phyloP scores from a whole-genome alignment of 129 eudicot species.

The sunflower (Helianthus annuus) region HanXRQr2.0-SUNRISE NC_035447.2:170636421-170636920 shows the following conservation, averaged over 20 bases:
- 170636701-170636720: constrained; percentile 68
- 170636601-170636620: constrained; percentile 97
- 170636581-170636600: constrained; percentile 5
- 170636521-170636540: too few relatives aligned
- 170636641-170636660: constrained; percentile 89
- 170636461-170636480: too few relatives aligned
- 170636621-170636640: constrained; percentile 95
- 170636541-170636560: too few relatives aligned
- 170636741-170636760: neutral
- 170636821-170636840: constrained; percentile 54
- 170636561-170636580: too few relatives aligned
- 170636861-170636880: constrained; percentile 55
- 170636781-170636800: constrained; percentile 2
- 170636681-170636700: constrained; percentile 63
- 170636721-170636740: constrained; percentile 1
- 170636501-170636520: too few relatives aligned
- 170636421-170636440: too few relatives aligned
- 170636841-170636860: constrained; percentile 63
- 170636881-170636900: constrained; percentile 7
- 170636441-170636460: too few relatives aligned
- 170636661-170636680: constrained; percentile 85
- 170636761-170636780: constrained; percentile 7
- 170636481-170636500: too few relatives aligned
- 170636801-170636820: neutral
- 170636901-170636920: constrained; percentile 6